Base-by-base conservation (phyloP, 2,329 filamentous ascomycete genomes). In the Beauveria scarabaeidicola region DNA sequence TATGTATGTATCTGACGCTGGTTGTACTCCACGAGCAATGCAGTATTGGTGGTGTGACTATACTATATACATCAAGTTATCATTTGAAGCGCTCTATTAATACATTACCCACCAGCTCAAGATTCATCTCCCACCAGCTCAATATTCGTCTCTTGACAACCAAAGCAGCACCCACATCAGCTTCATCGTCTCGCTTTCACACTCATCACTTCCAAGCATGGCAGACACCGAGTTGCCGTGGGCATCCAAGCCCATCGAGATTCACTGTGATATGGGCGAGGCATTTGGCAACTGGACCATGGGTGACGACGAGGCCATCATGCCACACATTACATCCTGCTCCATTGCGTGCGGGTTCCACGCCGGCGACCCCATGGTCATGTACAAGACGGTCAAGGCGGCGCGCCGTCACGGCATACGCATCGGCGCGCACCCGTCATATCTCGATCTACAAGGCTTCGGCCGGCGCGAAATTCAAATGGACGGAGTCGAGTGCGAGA, bases 301-400 rank as follows among this genome's bases (percentile, higher is more conserved):
- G 53, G 53, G 53, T 19, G 53, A 56, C 19, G 53, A 56, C 17
- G 19, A 23, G 21, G 53, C 53, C 29, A 56, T 56, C 29, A 56
- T 56, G 53, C 43, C 53, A 32, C 53, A 56, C 53, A 48, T 56
- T 15, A 38, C 23, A 15, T 56, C 43, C 17, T 56, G 53, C 44
- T 56, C 53, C 27, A 56, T 56, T 29, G 61, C 61, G 10, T 62
- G 61, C 53, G 61, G 61, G 25, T 62, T 62, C 41, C 61, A 62
- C 23, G 58, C 56, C 17, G 61, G 61, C 23, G 61, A 62, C 52
- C 61, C 58, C 7, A 51, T 52, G 36, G 58, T 62, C 51, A 62
- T 62, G 52, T 46, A 57, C 27, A 52, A 60, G 11, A 62, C 61
- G 2, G 40, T 62, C 27, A 25, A 25, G 13, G 29, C 29, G 15